Percentiles rank a stretch among this genome's conserved stretches.
Conservation (phyloP, 805 yeast genomes). For the Candida patagonica region DNA sequence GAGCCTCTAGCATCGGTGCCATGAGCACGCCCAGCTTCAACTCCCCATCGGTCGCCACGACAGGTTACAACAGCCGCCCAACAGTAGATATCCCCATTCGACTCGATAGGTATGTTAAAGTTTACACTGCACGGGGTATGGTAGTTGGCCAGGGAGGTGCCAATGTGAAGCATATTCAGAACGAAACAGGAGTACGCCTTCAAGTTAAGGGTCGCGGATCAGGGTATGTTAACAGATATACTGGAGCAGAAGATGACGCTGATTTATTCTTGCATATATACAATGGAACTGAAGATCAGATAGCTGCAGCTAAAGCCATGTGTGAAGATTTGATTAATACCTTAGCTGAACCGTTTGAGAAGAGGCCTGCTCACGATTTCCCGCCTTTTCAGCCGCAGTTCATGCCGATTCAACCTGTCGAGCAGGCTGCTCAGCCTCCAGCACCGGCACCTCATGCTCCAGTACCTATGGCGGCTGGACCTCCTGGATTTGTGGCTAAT, state of each 20-base stretch:
- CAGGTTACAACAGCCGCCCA: too few relatives aligned
- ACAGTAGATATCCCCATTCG: conserved; percentile 19
- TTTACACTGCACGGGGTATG: conserved; percentile 24
- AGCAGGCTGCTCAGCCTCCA: conserved; percentile 4
- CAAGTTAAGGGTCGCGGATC: conserved; percentile 30
- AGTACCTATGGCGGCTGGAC: conserved; percentile 7
- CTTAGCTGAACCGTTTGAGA: conserved; percentile 2
- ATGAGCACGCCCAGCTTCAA: too few relatives aligned
- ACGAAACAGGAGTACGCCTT: conserved; percentile 26
- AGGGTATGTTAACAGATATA: conserved; percentile 25
- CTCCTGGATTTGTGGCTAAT: not conserved
- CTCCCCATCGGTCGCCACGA: too few relatives aligned
- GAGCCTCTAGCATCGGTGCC: too few relatives aligned
- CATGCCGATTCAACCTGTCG: too few relatives aligned
- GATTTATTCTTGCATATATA: conserved; percentile 24
- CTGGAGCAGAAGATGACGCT: conserved; percentile 25
- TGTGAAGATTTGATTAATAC: conserved; percentile 21
- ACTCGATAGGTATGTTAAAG: conserved; percentile 16
- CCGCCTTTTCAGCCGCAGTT: too few relatives aligned
- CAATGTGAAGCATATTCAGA: conserved; percentile 29
- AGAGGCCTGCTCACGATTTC: not conserved
- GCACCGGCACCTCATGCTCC: conserved; percentile 9
- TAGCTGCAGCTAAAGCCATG: conserved; percentile 22
- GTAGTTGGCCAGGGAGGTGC: conserved; percentile 30
- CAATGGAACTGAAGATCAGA: conserved; percentile 18